Base-by-base conservation (phyloP, 257 asterid species). In the Rhazya stricta region DNA sequence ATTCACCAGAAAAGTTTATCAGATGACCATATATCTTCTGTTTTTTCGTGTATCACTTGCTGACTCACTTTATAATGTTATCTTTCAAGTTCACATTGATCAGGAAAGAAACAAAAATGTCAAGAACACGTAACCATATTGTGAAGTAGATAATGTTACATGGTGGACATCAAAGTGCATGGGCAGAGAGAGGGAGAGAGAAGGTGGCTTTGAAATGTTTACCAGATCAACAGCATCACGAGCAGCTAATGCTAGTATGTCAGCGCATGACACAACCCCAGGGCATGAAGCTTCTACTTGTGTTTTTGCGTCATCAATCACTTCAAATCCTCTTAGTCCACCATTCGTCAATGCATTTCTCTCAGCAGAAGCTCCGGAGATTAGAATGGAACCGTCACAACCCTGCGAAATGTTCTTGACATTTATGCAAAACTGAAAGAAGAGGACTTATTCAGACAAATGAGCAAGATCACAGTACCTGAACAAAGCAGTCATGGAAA, bases 401-500 rank as follows among this genome's bases (percentile, higher is more conserved):
- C 96, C 96, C 96, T 90, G 81, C 58, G 25, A 23, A 6, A 34
- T 18, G 23, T 39, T 6, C 48, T 9, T 1, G 25, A 13, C 43
- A 25, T 25, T 3, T 46, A 51, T 15, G 23, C 1, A 16, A 65
- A 66, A 8, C 15, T 9, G 5, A 53, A 32, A 32, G 25, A 57
- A 23, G 0, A 39, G 2, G 9, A 32, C 8, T 30, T 0, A 30
- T 19, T 50, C 19, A 5, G 7, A 23, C 1, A 29, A n/a, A 72
- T 32, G 21, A 58, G 2, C 3, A 0, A 54, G n/a, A 18, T 4
- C 34, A 54, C 23, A 19, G 27, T 21, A 88, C 91, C 87, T 77
- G 89, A 83, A 90, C 91, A 79, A 90, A 90, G 71, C 96, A 90
- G 58, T 88, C 93, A 41, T 89, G 96, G 68, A 89, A 89, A 87